Evolutionary conservation across 2,329 filamentous ascomycete species (phyloP).

Genomic region (Zopfia rhizophila): DNA sequence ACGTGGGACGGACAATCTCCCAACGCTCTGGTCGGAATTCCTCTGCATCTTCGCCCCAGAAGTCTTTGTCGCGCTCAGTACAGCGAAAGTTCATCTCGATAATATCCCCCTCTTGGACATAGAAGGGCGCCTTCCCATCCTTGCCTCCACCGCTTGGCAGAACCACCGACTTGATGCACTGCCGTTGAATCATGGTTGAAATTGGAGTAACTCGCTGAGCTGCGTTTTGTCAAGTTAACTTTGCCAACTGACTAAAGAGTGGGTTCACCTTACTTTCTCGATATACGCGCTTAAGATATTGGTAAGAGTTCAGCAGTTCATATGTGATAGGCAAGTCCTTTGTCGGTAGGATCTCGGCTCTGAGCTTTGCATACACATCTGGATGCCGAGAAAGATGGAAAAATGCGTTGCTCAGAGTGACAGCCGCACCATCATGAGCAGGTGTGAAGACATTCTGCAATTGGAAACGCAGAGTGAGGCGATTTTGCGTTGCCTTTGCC

Average conservation of each 20-base stretch:
- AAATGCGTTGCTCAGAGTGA: conserved; percentile 31
- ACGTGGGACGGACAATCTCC: conserved; percentile 16
- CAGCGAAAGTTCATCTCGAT: conserved; percentile 22
- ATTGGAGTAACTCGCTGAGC: conserved; percentile 23
- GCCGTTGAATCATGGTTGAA: conserved; percentile 14
- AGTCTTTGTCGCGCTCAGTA: conserved; percentile 16
- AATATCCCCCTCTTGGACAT: conserved; percentile 22
- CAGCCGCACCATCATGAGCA: conserved; percentile 28
- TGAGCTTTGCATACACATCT: conserved; percentile 26
- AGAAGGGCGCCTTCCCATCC: conserved; percentile 13
- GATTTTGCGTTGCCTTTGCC: conserved; percentile 26
- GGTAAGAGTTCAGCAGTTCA: conserved; percentile 27
- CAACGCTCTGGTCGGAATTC: conserved; percentile 28
- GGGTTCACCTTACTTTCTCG: conserved; percentile 16
- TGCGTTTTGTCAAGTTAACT: conserved; percentile 1
- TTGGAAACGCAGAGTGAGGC: conserved; percentile 23
- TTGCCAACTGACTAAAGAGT: neutral
- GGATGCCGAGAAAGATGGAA: conserved; percentile 34
- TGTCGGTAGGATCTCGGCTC: conserved; percentile 24
- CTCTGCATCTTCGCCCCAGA: conserved; percentile 29
- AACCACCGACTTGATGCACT: conserved; percentile 14
- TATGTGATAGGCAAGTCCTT: conserved; percentile 26
- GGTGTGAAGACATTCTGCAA: conserved; percentile 33
- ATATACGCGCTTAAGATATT: conserved; percentile 25
- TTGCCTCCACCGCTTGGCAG: conserved; percentile 24